Evolutionary conservation across 1,139 yeast species (phyloP).

Genomic region (Yamadazyma songkhlaensis): DNA sequence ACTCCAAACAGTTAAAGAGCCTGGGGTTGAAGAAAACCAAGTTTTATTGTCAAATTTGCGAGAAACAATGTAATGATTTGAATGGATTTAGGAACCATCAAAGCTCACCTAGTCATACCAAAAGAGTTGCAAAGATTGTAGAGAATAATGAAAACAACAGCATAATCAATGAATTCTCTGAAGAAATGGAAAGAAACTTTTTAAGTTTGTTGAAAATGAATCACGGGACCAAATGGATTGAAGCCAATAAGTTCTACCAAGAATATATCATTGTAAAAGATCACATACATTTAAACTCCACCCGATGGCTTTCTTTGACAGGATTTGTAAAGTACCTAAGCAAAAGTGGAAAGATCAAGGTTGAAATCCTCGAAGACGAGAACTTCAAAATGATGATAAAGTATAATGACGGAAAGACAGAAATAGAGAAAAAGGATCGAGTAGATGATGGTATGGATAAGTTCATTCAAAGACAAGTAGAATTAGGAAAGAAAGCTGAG

Average conservation of each 20-base stretch:
- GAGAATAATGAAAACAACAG: constrained; percentile 23
- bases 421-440: constrained; percentile 48
- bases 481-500: constrained; percentile 34
- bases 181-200: constrained; percentile 62
- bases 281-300: constrained; percentile 89
- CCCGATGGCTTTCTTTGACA: constrained; percentile 72
- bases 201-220: constrained; percentile 56
- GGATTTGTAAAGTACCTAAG: constrained; percentile 68
- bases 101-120: constrained; percentile 70
- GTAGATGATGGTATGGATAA: constrained; percentile 15
- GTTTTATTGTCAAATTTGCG: constrained; percentile 90
- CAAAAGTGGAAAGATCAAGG: constrained; percentile 54
- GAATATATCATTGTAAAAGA: constrained; percentile 78
- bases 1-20: constrained; percentile 75
- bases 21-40: constrained; percentile 81
- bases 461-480: constrained; percentile 53
- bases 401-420: constrained; percentile 31
- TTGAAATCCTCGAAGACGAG: constrained; percentile 43
- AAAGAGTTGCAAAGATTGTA: constrained; percentile 39
- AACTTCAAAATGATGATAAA: constrained; percentile 31
- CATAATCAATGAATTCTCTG: constrained; percentile 59
- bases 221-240: constrained; percentile 81
- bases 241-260: constrained; percentile 85
- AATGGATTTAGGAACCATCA: constrained; percentile 92
- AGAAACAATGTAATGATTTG: constrained; percentile 91